Evolutionary conservation across 2,329 filamentous ascomycete species (phyloP).

Genomic region (Pseudogymnoascus sp.): DNA sequence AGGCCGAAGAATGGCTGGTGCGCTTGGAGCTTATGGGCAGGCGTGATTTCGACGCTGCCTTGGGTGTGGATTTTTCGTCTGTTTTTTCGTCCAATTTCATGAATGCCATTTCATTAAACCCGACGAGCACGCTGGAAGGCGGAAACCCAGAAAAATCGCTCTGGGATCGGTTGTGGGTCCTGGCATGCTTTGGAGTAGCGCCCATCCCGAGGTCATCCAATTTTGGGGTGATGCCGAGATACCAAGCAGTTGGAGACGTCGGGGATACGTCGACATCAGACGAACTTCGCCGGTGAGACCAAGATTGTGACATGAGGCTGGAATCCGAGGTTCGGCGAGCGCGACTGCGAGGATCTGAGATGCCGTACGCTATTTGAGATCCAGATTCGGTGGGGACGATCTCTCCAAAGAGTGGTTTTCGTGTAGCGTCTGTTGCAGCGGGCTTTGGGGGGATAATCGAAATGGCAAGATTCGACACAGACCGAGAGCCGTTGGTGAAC

Average conservation of each 20-base stretch:
- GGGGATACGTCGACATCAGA: slow-evolving; percentile 53
- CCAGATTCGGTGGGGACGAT: slow-evolving; percentile 55
- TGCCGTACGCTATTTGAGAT: slow-evolving; percentile 53
- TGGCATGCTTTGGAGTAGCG: slow-evolving; percentile 25
- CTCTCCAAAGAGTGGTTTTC: slow-evolving; percentile 67
- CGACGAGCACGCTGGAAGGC: slow-evolving; percentile 12
- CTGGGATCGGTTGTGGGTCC: slow-evolving; percentile 45
- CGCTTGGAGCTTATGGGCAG: slow-evolving; percentile 24
- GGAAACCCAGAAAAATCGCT: slow-evolving; percentile 50
- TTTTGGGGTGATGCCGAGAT: slow-evolving; percentile 40
- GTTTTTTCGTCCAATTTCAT: not conserved
- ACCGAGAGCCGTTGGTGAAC: slow-evolving; percentile 37
- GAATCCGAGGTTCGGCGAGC: slow-evolving; percentile 65
- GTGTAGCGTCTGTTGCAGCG: slow-evolving; percentile 25
- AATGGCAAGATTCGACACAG: slow-evolving; percentile 36
- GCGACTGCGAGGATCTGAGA: slow-evolving; percentile 39
- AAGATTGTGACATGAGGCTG: slow-evolving; percentile 48
- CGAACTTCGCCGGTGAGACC: slow-evolving; percentile 45
- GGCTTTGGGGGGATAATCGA: slow-evolving; percentile 24
- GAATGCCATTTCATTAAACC: not conserved
- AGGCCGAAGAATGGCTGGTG: slow-evolving; percentile 37
- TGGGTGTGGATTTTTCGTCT: not conserved
- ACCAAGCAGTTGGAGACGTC: slow-evolving; percentile 62
- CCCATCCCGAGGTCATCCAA: slow-evolving; percentile 33
- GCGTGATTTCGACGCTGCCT: slow-evolving; percentile 18